A percentile compares a stretch with the other conserved stretches of the same genome.
phyloP scores from a whole-genome alignment of 1,139 yeast genomes.

The Meyerozyma carpophila region DNA sequence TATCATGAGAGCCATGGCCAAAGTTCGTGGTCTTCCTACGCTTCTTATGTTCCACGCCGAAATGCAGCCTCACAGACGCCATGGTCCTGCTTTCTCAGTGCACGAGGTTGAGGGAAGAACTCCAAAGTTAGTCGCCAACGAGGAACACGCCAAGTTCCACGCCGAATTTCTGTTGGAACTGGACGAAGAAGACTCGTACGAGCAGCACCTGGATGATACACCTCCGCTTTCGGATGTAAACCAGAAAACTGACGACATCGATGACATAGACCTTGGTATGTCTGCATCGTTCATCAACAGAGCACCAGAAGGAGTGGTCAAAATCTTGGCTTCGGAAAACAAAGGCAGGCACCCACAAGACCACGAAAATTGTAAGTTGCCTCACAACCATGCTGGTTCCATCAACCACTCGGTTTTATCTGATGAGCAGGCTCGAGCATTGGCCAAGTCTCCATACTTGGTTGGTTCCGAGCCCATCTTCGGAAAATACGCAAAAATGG shows the following conservation, averaged over 20 bases:
- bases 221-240: not conserved
- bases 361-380: conserved; percentile 30
- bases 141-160: conserved; percentile 6
- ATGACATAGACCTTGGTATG: conserved; percentile 39
- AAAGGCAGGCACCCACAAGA: conserved; percentile 17
- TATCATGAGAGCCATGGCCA: conserved; percentile 59
- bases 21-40: conserved; percentile 57
- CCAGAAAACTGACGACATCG: conserved; percentile 18
- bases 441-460: conserved; percentile 49
- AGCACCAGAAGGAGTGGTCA: conserved; percentile 36
- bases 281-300: conserved; percentile 39
- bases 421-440: conserved; percentile 45
- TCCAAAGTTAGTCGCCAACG: conserved; percentile 20
- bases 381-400: conserved; percentile 36
- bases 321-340: conserved; percentile 19
- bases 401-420: conserved; percentile 36
- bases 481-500: conserved; percentile 46
- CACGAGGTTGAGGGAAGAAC: conserved; percentile 16
- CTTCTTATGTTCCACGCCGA: conserved; percentile 92
- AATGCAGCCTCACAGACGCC: conserved; percentile 47
- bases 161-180: conserved; percentile 15
- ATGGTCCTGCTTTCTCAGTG: conserved; percentile 21
- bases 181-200: conserved; percentile 12
- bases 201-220: not conserved
- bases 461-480: conserved; percentile 54